Evolutionary conservation across 2,329 filamentous ascomycete genomes (phyloP).

Genomic region (Microdochium bolleyi): DNA sequence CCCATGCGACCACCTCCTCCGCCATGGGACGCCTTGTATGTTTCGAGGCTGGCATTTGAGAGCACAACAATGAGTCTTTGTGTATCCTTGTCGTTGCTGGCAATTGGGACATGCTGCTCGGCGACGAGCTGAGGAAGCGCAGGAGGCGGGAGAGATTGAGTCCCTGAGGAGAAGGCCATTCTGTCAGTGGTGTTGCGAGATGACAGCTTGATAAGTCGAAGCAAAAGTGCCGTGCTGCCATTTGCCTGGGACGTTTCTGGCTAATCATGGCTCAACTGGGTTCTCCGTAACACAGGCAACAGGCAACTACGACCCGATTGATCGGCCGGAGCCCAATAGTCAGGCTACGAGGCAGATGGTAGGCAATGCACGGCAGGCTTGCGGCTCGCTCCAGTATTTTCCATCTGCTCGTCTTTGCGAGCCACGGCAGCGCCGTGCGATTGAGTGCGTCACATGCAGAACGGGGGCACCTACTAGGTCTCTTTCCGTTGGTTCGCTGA

Average conservation of each 20-base stretch:
- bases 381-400: not conserved
- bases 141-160: conserved; percentile 90
- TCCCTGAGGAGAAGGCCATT: conserved; percentile 48
- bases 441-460: not conserved
- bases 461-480: not conserved
- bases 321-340: too few species aligned
- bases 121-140: conserved; percentile 86
- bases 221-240: too few species aligned
- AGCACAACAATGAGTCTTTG: conserved; percentile 91
- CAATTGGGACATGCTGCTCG: conserved; percentile 82
- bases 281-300: too few species aligned
- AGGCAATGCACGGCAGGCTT: not conserved
- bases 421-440: not conserved
- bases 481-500: not conserved
- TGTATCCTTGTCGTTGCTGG: conserved; percentile 80
- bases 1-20: conserved; percentile 52
- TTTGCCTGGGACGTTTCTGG: too few species aligned
- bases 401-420: not conserved
- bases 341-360: not conserved
- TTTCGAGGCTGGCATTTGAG: conserved; percentile 95
- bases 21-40: conserved; percentile 83
- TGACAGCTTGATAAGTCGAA: too few species aligned
- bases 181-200: not conserved
- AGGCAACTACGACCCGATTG: too few species aligned
- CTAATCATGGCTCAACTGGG: too few species aligned